Evolutionary conservation across 164 flowering plant genomes (phyloP).

Genomic region (Vitis amurensis): DNA sequence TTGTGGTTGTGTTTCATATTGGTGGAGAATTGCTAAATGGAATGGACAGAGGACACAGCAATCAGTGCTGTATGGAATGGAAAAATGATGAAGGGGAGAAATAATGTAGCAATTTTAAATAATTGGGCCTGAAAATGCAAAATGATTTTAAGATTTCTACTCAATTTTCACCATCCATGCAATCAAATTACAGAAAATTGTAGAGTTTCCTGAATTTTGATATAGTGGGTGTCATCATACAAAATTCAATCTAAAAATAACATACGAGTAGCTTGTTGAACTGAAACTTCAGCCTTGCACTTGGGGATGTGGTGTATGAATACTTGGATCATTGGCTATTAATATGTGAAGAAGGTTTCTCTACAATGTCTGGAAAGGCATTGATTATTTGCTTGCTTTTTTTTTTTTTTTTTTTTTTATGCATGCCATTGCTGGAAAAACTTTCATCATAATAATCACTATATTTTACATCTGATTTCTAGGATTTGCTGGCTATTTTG

Average conservation of each 20-base stretch:
- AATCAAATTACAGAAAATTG: background rate
- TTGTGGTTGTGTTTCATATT: no score
- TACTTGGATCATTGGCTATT: background rate
- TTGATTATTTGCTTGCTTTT: no score
- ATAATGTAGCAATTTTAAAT: no score
- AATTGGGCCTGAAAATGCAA: no score
- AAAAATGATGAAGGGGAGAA: no score
- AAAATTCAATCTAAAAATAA: background rate
- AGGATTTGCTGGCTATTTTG: slow-evolving; percentile 99
- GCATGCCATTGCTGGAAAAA: background rate
- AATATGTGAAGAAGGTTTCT: no score
- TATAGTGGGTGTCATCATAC: background rate
- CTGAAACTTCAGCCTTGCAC: background rate
- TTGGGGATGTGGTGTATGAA: background rate
- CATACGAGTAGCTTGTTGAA: background rate
- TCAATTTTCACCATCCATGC: background rate
- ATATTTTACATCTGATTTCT: slow-evolving; percentile 7
- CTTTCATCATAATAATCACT: background rate
- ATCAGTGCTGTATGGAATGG: no score
- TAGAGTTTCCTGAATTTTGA: background rate
- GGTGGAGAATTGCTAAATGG: no score
- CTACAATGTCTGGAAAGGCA: no score
- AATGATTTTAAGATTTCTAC: background rate
- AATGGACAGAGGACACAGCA: no score
- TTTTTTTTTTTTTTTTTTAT: background rate